These are phyloP conservation scores for Ocimum tenuiflorum DNA, from an alignment of 257 asterid species.

Conservation along the genomic window DNA sequence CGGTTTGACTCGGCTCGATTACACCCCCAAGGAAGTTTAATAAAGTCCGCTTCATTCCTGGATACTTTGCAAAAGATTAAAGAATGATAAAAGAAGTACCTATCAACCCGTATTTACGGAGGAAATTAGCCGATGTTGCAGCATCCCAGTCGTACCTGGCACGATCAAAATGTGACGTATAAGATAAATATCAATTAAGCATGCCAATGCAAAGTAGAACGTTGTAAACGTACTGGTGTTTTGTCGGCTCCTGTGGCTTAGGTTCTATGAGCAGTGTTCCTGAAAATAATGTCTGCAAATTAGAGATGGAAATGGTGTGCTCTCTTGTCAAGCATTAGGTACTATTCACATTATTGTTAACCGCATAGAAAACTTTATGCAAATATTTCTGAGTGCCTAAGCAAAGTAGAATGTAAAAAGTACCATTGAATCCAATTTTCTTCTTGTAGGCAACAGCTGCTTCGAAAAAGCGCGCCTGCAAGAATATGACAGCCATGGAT, in stretches of 20 bases:
- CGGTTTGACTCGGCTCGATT: too few species aligned
- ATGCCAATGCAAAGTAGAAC: not conserved
- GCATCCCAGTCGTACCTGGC: constrained; percentile 98
- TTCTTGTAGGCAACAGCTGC: constrained; percentile 92
- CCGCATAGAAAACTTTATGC: not conserved
- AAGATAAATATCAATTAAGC: not conserved
- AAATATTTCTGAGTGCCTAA: not conserved
- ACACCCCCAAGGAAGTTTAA: too few species aligned
- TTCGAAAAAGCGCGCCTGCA: constrained; percentile 84
- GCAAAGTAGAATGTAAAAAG: not conserved
- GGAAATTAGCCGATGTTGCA: constrained; percentile 89
- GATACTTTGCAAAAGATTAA: too few species aligned
- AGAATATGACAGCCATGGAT: not conserved
- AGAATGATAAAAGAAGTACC: constrained; percentile 33
- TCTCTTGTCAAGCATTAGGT: not conserved
- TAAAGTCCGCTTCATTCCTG: too few species aligned
- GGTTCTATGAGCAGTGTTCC: constrained; percentile 98
- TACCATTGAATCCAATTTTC: constrained; percentile 95
- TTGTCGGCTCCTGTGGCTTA: constrained; percentile 99
- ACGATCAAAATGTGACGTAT: constrained; percentile 4
- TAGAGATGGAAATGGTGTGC: too few species aligned
- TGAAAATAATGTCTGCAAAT: too few species aligned
- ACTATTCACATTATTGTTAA: not conserved
- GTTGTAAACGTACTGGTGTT: constrained; percentile 40
- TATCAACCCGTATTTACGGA: constrained; percentile 78